Evolutionary conservation across 116 monocot species (phyloP), one percentile per base, ranked within the genome.

Genomic region (Iris pallida): DNA sequence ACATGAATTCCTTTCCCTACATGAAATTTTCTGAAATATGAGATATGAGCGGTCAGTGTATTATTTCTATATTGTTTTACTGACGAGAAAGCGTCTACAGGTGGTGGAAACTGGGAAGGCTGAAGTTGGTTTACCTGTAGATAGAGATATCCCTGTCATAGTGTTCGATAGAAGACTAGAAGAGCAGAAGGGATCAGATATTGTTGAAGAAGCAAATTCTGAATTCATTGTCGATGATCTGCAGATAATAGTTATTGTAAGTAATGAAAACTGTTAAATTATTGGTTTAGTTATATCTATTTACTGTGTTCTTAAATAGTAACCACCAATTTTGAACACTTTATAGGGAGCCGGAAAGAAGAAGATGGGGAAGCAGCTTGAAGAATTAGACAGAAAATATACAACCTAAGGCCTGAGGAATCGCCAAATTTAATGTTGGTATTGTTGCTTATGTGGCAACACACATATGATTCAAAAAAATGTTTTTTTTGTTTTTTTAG

Each of bases 141-240:
- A 85, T 60, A 48, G 56, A 42, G 59, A 76, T 7, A 83, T 86
- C 11, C 91, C 89, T 42, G 56, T 96, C 42, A 79, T 96, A 43
- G 79, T 78, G 6, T 96, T 96, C 79, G 81, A 91, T 45, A 91
- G 95, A 58, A 83, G 95, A 49, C 76, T 95, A 4, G 95, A 95
- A 64, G 95, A 95, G 61, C 95, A 96, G 76, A 96, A 96, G 73
- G 95, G 95, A 19, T 86, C 95, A 15, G 95, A 96, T 68, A 86
- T 96, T 75, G 69, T 96, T 20, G 86, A 72, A n/a, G 89, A 75
- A 68, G 88, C 95, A 43, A 86, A 91, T 61, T 86, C 91, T 19
- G 57, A 81, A 53, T 75, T 96, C 68, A 78, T 87, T 47, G 68
- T 77, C 0, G 86, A 91, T 68, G 68, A 96, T 78, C 84, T 96